Evolutionary conservation across 169 alveolate genomes (phyloP).

Genomic region (Plasmodium vivax): DNA sequence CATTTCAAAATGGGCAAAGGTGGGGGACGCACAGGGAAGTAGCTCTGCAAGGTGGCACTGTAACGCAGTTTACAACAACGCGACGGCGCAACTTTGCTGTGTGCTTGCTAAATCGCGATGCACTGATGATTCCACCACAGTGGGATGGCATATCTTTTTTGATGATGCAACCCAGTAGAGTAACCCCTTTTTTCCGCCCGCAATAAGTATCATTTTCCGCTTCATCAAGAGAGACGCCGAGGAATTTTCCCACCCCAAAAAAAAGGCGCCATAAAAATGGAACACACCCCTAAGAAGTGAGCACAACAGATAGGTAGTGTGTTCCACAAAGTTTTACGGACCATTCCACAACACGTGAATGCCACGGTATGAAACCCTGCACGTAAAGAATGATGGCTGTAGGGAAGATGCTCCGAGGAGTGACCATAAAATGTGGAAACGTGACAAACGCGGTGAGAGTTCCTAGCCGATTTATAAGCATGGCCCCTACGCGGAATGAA

Average conservation of each 20-base stretch:
- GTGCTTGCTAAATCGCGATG: neutral
- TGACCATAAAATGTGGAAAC: neutral
- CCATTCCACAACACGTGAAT: neutral
- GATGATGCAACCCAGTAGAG: neutral
- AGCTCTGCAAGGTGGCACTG: neutral
- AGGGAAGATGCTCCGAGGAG: neutral
- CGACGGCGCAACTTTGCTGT: neutral
- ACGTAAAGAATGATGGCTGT: neutral
- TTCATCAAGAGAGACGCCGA: neutral
- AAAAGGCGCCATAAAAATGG: neutral
- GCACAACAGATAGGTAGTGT: neutral
- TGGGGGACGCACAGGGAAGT: neutral
- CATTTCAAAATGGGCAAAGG: neutral
- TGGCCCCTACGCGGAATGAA: slow-evolving; percentile 1
- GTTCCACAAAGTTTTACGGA: neutral
- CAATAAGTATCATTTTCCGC: neutral
- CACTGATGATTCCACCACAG: neutral
- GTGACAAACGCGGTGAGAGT: neutral
- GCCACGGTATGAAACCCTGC: neutral
- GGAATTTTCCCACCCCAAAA: neutral
- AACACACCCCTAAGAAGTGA: neutral
- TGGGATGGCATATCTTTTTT: neutral
- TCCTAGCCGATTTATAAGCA: neutral
- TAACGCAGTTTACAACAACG: neutral
- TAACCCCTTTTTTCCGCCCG: neutral